Conservation (phyloP, 768 basidiomycete genomes). For the Amanita rimosa region DNA sequence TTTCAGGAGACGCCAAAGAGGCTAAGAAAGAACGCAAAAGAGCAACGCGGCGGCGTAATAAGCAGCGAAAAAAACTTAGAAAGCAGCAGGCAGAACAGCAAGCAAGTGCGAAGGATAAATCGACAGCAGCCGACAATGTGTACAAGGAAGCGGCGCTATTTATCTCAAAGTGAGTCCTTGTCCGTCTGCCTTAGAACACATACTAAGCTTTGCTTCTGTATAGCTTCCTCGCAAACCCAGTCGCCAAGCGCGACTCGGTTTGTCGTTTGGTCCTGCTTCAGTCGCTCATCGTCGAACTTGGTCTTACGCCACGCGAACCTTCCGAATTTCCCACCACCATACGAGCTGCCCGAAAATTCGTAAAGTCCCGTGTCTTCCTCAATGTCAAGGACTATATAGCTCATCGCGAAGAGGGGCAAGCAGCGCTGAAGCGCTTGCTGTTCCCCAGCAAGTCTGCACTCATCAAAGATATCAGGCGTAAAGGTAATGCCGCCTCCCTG, state of each 20-base stretch:
- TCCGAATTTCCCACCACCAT: constrained; percentile 46
- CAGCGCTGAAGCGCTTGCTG: constrained; percentile 48
- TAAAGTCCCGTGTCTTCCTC: constrained; percentile 57
- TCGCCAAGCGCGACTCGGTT: constrained; percentile 26
- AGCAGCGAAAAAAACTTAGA: neutral
- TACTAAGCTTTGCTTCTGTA: neutral
- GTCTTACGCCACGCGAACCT: constrained; percentile 34
- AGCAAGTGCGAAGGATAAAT: neutral
- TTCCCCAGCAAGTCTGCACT: constrained; percentile 51
- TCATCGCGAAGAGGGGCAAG: constrained; percentile 50
- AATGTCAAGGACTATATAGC: constrained; percentile 68
- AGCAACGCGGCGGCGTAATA: neutral
- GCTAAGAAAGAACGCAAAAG: neutral
- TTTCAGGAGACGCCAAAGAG: neutral
- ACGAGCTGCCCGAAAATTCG: constrained; percentile 52
- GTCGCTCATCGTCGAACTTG: constrained; percentile 70
- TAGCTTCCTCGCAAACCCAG: constrained; percentile 44
- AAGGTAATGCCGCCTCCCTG: constrained; percentile 31
- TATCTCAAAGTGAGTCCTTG: constrained; percentile 45
- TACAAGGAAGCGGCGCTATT: constrained; percentile 51
- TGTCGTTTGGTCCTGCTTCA: constrained; percentile 55
- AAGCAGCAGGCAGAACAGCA: neutral
- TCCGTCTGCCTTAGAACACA: neutral
- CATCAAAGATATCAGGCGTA: constrained; percentile 44
- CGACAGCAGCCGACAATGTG: constrained; percentile 14